These are phyloP conservation scores for Monosporascus sp. DNA, from an alignment of 2,329 filamentous ascomycete genomes.

Conservation along the genomic window DNA sequence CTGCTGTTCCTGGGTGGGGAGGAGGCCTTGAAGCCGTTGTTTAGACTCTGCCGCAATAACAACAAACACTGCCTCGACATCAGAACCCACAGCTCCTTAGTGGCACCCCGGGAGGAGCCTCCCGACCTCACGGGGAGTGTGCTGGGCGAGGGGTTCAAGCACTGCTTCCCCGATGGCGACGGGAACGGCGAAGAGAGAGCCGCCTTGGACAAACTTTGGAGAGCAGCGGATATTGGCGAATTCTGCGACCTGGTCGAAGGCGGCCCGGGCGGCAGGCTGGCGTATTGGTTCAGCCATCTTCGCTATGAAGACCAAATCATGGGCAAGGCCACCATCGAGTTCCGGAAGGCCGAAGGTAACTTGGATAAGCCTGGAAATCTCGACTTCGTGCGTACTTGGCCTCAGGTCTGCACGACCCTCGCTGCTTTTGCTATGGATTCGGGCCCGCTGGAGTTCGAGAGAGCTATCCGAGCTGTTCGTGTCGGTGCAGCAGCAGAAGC, in stretches of 20 bases:
- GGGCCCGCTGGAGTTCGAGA: neutral
- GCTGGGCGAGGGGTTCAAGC: neutral
- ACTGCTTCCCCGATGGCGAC: neutral
- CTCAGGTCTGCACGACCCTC: neutral
- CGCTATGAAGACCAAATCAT: neutral
- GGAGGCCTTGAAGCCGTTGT: neutral
- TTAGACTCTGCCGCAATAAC: neutral
- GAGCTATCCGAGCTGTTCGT: neutral
- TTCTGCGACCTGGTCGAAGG: neutral
- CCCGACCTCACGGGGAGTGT: neutral
- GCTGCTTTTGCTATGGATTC: neutral
- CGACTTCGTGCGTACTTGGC: neutral
- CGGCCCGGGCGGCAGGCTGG: neutral
- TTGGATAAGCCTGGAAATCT: neutral
- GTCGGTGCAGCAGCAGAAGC: neutral
- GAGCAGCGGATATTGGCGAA: neutral
- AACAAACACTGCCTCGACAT: neutral
- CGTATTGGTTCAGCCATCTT: neutral
- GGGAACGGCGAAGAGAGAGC: neutral
- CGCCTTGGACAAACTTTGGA: neutral
- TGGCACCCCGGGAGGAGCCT: neutral
- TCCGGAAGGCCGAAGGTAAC: neutral
- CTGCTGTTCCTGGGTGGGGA: neutral
- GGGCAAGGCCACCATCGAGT: neutral
- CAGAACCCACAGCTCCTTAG: neutral